A percentile compares a stretch with the other conserved stretches of the same genome.
Conservation (phyloP, 169 alveolate species). For the Cryptosporidium ubiquitum region DNA sequence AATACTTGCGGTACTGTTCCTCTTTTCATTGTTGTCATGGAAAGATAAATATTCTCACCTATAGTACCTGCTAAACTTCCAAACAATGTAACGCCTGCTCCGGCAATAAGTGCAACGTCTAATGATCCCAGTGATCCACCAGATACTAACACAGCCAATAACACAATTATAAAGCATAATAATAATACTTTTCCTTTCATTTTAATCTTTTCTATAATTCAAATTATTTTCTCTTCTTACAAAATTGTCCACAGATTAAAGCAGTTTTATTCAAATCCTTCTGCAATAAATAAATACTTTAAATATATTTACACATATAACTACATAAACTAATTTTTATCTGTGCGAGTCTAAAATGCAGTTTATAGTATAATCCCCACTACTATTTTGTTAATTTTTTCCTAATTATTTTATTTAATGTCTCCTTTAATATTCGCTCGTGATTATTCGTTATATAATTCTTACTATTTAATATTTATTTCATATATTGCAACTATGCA, state of each 20-base stretch:
- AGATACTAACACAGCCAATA: background rate
- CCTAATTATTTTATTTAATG: background rate
- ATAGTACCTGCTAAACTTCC: conserved; percentile 57
- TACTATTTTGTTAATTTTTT: background rate
- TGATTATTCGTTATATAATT: background rate
- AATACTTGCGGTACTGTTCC: conserved; percentile 65
- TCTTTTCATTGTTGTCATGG: conserved; percentile 43
- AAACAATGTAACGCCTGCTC: conserved; percentile 41
- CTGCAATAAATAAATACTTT: background rate
- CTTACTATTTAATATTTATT: background rate
- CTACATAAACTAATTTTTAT: background rate
- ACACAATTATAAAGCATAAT: background rate
- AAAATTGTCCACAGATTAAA: background rate
- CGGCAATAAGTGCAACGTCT: conserved; percentile 54
- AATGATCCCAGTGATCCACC: conserved; percentile 67
- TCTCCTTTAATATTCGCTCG: conserved; percentile 11
- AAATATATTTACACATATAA: background rate
- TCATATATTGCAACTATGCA: background rate
- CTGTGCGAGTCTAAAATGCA: background rate
- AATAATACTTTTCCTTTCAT: background rate
- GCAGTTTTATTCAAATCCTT: background rate
- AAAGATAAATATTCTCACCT: conserved; percentile 61
- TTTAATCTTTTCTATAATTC: background rate
- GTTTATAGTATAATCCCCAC: background rate
- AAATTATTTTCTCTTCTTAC: background rate